Evolutionary conservation across 1,139 yeast genomes (phyloP).

Genomic region (Candida sp.): DNA sequence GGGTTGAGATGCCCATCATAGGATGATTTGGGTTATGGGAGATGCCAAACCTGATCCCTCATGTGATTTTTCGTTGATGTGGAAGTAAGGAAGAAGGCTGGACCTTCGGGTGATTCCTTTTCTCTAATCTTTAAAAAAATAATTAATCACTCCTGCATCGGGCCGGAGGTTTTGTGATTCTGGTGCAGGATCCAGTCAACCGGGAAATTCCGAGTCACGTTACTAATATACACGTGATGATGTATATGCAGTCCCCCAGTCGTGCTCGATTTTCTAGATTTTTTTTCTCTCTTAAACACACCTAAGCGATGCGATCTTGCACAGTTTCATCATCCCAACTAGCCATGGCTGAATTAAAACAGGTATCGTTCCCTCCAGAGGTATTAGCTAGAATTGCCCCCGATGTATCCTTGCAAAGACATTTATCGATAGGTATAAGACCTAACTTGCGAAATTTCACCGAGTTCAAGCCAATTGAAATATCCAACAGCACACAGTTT

Average conservation of each 20-base stretch:
- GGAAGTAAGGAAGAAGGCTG: too few relatives aligned
- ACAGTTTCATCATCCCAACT: background rate
- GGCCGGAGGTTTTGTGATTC: background rate
- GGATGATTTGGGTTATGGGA: too few relatives aligned
- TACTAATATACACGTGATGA: too few relatives aligned
- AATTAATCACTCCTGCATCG: background rate
- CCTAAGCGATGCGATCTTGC: background rate
- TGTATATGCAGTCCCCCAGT: background rate
- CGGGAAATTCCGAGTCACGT: background rate
- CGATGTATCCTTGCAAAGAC: conserved; percentile 80
- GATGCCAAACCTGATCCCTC: too few relatives aligned
- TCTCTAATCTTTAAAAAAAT: too few relatives aligned
- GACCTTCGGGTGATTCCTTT: background rate
- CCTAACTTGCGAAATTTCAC: conserved; percentile 72
- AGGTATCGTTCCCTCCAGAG: conserved; percentile 74
- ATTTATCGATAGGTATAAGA: conserved; percentile 71
- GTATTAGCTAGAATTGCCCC: conserved; percentile 88
- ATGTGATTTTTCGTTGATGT: too few relatives aligned
- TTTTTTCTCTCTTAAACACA: too few relatives aligned
- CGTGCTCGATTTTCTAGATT: too few relatives aligned
- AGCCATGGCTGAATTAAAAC: conserved; percentile 24
- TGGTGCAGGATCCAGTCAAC: background rate
- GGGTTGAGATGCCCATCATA: too few relatives aligned
- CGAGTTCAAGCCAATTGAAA: conserved; percentile 68
- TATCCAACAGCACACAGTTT: conserved; percentile 27